Evolutionary conservation across 495 filamentous ascomycete genomes (phyloP), one percentile per base, ranked within the genome.

Genomic region (Bryoglossum gracile): DNA sequence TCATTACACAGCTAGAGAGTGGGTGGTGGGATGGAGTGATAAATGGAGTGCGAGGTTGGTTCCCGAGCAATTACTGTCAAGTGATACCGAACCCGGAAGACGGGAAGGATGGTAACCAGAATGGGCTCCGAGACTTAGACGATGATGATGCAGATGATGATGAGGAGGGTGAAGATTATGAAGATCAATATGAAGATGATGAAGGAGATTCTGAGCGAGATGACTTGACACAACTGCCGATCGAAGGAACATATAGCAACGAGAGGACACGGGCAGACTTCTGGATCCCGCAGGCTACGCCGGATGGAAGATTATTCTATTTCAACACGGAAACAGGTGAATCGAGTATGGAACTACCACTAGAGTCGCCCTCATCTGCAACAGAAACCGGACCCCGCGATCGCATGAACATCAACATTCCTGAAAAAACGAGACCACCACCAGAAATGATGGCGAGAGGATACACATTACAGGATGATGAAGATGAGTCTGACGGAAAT

Each of bases 1-100:
- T 98, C 57, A 84, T 98, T 50, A 98, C 94, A 48, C 90, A 95
- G 65, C 73, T 98, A 34, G 94, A 96, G 59, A 97, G 89, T 53
- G 92, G 92, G 8, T 98, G 92, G 92, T 98, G 92, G 92, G 92
- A 98, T 68, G 92, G 92, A 8, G 87, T 97, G 32, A 91, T 97
- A 61, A 84, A 90, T 52, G 89, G 85, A 37, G 81, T 91, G 49
- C 81, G 92, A 55, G 92, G 92, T 46, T 98, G 92, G 92, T 98
- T 98, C 68, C 92, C 92, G 6, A 97, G 92, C 74, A 98, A 98
- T 64, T 98, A 98, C 68, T 97, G 92, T 68, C 77, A 83, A 45
- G 77, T 92, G 33, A 85, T 96, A 58, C 70, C 81, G 18, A 84
- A 82, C 57, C 74, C 78, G 34, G 80, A 85, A 40, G 86, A 94